Percentiles rank a stretch among this genome's conserved stretches.
phyloP scores from a whole-genome alignment of 2,329 filamentous ascomycete genomes.

The Pseudogymnoascus sp. region DNA sequence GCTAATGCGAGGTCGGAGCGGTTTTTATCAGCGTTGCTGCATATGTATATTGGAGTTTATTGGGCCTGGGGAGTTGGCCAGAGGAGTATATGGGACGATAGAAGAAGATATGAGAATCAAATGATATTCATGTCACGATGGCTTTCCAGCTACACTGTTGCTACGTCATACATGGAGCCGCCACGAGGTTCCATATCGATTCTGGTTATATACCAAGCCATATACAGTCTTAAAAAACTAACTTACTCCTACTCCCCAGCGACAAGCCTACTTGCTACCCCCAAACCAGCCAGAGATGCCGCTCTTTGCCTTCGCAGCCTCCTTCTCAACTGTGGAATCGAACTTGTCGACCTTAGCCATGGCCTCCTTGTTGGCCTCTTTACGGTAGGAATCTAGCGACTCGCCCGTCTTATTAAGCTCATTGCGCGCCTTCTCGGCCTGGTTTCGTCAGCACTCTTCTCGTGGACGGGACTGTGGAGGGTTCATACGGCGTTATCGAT shows the following conservation, averaged over 20 bases:
- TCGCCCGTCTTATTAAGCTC: slow-evolving; percentile 54
- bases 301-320: slow-evolving; percentile 72
- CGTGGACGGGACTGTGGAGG: neutral
- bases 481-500: slow-evolving; percentile 59
- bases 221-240: neutral
- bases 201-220: neutral
- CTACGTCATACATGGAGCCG: neutral
- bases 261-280: slow-evolving; percentile 26
- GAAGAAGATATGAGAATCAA: slow-evolving; percentile 10
- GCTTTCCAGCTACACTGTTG: neutral
- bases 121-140: neutral
- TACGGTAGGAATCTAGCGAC: slow-evolving; percentile 49
- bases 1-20: neutral
- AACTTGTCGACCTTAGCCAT: slow-evolving; percentile 71
- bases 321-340: slow-evolving; percentile 72
- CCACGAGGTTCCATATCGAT: neutral
- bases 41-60: neutral
- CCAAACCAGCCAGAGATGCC: slow-evolving; percentile 83
- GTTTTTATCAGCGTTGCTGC: slow-evolving; percentile 3
- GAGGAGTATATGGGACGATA: neutral
- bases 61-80: neutral
- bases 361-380: slow-evolving; percentile 54
- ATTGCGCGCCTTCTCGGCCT: slow-evolving; percentile 55
- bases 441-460: slow-evolving; percentile 11
- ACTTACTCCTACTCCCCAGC: neutral